These are phyloP conservation scores for Plantago ovata DNA, from an alignment of 257 asterid species.

Conservation along the genomic window DNA sequence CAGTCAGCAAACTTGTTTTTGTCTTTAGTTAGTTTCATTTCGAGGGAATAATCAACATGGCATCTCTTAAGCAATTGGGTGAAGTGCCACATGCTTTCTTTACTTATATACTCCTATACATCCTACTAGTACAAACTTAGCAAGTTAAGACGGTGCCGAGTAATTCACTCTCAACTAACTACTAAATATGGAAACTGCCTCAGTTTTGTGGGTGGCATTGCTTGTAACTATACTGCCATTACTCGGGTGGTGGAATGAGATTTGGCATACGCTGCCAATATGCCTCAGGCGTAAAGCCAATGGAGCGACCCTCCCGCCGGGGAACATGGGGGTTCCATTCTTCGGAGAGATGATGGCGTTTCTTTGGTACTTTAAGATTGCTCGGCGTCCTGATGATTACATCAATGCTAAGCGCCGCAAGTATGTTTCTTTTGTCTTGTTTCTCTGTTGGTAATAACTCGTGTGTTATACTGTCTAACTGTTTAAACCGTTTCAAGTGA, in stretches of 20 bases:
- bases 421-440: conserved; percentile 15
- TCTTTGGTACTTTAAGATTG: conserved; percentile 49
- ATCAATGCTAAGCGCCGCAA: conserved; percentile 40
- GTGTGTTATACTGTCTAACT: too few relatives aligned
- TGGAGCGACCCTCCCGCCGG: conserved; percentile 46
- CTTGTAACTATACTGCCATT: conserved; percentile 18
- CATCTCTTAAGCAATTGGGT: too few relatives aligned
- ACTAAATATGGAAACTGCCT: conserved; percentile 19
- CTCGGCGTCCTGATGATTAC: conserved; percentile 46
- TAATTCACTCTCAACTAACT: too few relatives aligned
- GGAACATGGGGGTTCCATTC: conserved; percentile 55
- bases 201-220: conserved; percentile 29
- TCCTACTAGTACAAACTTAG: too few relatives aligned
- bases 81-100: too few relatives aligned
- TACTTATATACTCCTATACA: too few relatives aligned
- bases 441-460: too few relatives aligned
- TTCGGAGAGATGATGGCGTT: conserved; percentile 47
- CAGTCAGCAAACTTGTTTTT: too few relatives aligned
- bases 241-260: conserved; percentile 52
- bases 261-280: conserved; percentile 31
- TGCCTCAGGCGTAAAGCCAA: conserved; percentile 15
- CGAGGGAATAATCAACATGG: too few relatives aligned
- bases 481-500: too few relatives aligned
- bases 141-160: too few relatives aligned
- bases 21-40: too few relatives aligned